Evolutionary conservation across 2,329 filamentous ascomycete genomes (phyloP), one percentile per base, ranked within the genome.

Genomic region (Chaetomiaceae sp.): DNA sequence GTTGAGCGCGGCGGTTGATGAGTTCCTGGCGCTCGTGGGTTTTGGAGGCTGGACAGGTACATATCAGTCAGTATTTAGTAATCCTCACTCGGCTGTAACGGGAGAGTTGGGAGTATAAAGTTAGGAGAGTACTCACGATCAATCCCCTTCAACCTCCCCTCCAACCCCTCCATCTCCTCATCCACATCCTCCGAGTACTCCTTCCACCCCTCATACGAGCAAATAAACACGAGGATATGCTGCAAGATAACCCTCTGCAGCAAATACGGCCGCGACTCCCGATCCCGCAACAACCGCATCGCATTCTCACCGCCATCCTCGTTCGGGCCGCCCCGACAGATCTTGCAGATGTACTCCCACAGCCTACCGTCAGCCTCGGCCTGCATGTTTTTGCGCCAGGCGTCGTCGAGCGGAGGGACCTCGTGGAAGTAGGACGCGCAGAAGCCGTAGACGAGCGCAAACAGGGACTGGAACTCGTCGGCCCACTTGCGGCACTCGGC

Each of bases 241-340:
- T 69, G 65, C 17, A 71, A 53, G 1, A 70, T 51, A 38, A 75
- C 64, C 37, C 72, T 66, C 52, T 70, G 64, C n/a, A 74, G 58
- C 34, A 74, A 70, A 58, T 65, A 70, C 3, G 58, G 55, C 15
- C 72, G 66, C 3, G 64, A 60, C 4, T 56, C 56, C 4, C 54
- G 52, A 51, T 70, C 65, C n/a, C 59, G 56, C 0, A 75, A 60
- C 9, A 75, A 63, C 37, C 60, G 63, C 39, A 63, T 55, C 0
- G 68, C 64, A 45, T 72, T 67, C 12, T 61, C 66, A 5, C 67
- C 60, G 20, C 29, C 54, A 2, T 67, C 60, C 20, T 69, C 65
- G 20, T 56, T 51, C 6, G 51, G 46, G 37, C 60, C 54, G 2
- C 61, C 60, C 50, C 69, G 67, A 0, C 67, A 64, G 3, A 69